These are phyloP conservation scores for Aspergillus uvarum DNA, from an alignment of 2,329 filamentous ascomycete genomes.

Conservation along the genomic window DNA sequence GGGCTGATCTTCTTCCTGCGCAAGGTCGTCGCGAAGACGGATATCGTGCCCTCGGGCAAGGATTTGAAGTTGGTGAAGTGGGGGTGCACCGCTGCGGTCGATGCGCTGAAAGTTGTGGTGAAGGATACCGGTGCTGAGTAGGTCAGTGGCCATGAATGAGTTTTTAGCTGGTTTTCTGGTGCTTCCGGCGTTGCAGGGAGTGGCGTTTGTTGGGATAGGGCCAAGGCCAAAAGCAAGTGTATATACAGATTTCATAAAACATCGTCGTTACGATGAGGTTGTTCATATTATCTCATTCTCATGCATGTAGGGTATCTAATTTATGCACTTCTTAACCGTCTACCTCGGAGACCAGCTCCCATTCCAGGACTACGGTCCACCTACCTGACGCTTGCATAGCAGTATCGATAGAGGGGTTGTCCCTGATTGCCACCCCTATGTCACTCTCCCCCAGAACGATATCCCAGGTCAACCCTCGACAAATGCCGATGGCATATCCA, in stretches of 20 bases:
- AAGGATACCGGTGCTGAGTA: conserved; percentile 7
- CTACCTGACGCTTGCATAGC: conserved; percentile 11
- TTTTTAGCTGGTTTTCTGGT: not conserved
- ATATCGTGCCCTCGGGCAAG: conserved; percentile 49
- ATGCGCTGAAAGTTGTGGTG: conserved; percentile 41
- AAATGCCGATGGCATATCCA: conserved; percentile 32
- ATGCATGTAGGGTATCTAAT: not conserved
- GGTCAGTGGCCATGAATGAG: not conserved
- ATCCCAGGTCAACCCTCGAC: conserved; percentile 37
- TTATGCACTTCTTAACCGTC: not conserved
- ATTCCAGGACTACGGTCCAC: conserved; percentile 43
- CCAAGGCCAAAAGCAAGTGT: conserved; percentile 36
- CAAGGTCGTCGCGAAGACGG: conserved; percentile 69
- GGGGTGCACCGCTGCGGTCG: conserved; percentile 44
- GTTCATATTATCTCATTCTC: conserved; percentile 1
- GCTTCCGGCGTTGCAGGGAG: conserved; percentile 1
- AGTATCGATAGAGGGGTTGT: not conserved
- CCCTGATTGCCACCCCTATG: not conserved
- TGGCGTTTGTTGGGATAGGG: conserved; percentile 19
- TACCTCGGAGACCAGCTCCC: conserved; percentile 33
- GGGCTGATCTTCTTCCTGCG: conserved; percentile 78
- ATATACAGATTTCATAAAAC: not conserved
- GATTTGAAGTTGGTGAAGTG: conserved; percentile 54
- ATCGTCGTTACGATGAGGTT: not conserved
- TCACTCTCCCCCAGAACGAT: conserved; percentile 27